Evolutionary conservation across 192 early-diverging fungal genomes (phyloP), one percentile per base, ranked within the genome.

Genomic region (Coemansia sp.): DNA sequence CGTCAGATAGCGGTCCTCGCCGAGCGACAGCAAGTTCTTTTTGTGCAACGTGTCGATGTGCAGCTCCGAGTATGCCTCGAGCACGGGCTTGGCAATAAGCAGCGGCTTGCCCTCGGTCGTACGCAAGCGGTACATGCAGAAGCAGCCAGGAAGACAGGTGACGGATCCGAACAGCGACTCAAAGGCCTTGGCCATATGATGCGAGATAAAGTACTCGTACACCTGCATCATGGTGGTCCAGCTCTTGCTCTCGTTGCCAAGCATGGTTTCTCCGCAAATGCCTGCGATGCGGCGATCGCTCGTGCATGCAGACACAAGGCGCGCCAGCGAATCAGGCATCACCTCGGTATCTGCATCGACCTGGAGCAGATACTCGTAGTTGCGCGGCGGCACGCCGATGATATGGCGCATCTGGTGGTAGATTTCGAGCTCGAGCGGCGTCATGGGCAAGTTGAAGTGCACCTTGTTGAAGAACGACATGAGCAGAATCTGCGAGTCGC

Each of bases 181-280:
- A 29, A 93, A 91, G 2, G 90, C 89, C 74, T 98, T 98, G 49
- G 94, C 84, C 69, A 98, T 83, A 69, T 98, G 92, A 78, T 98
- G 95, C 42, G 89, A 91, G 66, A 92, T 92, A 64, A 90, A 94
- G 80, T 95, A 95, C 82, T 94, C 91, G 75, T 92, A 93, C 19
- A 98, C 95, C 68, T 97, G 96, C 69, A 96, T 96, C 94, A 96
- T 96, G n/a, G 95, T 95, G 23, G 90, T 91, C 91, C 90, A 95
- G 28, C 90, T 90, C 25, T 86, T 84, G 71, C 91, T 90, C 78
- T 97, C 93, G 71, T 97, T 95, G 2, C 86, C 81, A 27, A 98
- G 83, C 60, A 87, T 86, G 0, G 96, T 98, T 68, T 98, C 96
- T 25, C 96, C 96, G 68, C 95, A 98, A 55, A 97, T 83, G 29